Base-by-base conservation (phyloP, 108 stramenopile species). In the Bacterosira constricta region DNA sequence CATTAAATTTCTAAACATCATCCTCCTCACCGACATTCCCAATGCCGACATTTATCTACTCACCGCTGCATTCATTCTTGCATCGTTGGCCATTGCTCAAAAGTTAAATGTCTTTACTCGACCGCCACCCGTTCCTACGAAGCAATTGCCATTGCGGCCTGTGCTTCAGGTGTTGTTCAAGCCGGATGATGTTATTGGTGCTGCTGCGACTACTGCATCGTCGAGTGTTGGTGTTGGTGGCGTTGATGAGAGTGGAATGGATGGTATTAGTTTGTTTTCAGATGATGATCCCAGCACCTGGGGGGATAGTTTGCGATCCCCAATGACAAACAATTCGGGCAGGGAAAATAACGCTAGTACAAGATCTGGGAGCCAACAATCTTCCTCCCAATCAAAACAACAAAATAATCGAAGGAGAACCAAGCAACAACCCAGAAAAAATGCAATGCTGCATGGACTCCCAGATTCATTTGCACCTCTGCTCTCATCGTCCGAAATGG, bases 381-480 rank as follows among this genome's bases (percentile, higher is more conserved):
- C n/a, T n/a, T n/a, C n/a, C n/a, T n/a, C n/a, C n/a, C n/a, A n/a
- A n/a, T n/a, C n/a, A n/a, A n/a, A n/a, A n/a, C n/a, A n/a, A n/a
- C n/a, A n/a, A n/a, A n/a, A n/a, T n/a, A n/a, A n/a, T 54, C 53
- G 32, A 54, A 54, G 32, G 53, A 54, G n/a, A 54, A 31, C 55
- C n/a, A 12, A 58, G 51, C 69, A 53, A 66, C 64, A 59, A 42
- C 65, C 41, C 2, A 55, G 32, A 11, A 67, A 31, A 41, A 74
- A 54, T 27, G 37, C 50, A 15, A 61, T 47, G 35, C 47, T 65
- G 27, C 55, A 79, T 27, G 90, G 89, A 63, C 79, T 91, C 9
- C 91, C 94, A 21, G 91, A 93, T 70, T 88, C 87, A 39, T 95
- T 95, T 82, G 94, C 94, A 30, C 94, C 94, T 0, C 77, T 95